Evolutionary conservation across 805 yeast genomes (phyloP), one percentile per base, ranked within the genome.

Genomic region (Debaryomyces castellii): DNA sequence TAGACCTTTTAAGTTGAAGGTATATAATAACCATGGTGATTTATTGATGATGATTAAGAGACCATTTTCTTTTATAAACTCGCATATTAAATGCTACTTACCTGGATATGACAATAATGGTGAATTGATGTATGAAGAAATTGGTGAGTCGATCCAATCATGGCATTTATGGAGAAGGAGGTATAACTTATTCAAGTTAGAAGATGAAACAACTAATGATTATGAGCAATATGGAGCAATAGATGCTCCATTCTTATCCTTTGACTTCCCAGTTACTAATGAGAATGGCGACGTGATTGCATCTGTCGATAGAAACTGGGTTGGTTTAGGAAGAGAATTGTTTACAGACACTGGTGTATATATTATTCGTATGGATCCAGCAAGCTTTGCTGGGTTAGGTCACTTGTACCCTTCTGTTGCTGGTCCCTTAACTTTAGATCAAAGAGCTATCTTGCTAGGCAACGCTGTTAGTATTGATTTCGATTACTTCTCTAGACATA

Each of bases 261-360:
- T 90, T 73, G 88, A 86, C 46, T 94, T 94, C 64, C 91, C 95
- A 0, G 86, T 89, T 2, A 58, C 55, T 28, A 81, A 89, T 60
- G 82, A 74, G 33, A 43, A 69, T 1, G 84, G 83, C 0, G 67
- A 74, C 12, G 78, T 87, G 0, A 67, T 86, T 45, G 96, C 86
- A 0, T 74, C 87, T 1, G 92, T 94, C 1, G 94, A 89, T 63
- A 77, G 98, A 56, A 90, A 90, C 64, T 94, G 96, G 94, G 96
- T 87, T 5, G 99, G 99, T 0, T 68, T 94, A 35, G 96, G 95
- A 2, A 77, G 97, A 57, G 99, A 94, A 61, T 66, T 91, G 57
- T 85, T 92, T 59, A 91, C 98, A 0, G 98, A 94, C 64, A 87
- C 97, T 0, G 98, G 98, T 50, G 91, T 89, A 1, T 92, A 94